Evolutionary conservation across 768 basidiomycete species (phyloP), one percentile per base, ranked within the genome.

Genomic region (Lentinula sp.): DNA sequence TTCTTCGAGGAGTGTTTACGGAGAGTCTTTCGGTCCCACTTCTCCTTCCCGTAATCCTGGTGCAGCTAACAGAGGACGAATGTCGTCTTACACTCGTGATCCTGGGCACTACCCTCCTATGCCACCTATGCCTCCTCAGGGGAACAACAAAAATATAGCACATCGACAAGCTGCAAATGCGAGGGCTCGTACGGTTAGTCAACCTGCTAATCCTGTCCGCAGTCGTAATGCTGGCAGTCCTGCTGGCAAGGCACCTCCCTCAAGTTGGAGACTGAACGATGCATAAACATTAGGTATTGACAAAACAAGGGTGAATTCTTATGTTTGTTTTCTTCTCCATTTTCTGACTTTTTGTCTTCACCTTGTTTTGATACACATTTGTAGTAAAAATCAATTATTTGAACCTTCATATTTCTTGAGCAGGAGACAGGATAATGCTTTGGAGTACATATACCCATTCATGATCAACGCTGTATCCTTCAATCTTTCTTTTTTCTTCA

Each of bases 1-100:
- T 62, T 78, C 80, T 20, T 81, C 87, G 46, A 79, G 80, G 65
- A 91, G 87, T 66, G 85, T 82, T 51, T 91, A 91, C 66, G 91
- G 89, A 12, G 88, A 88, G 62, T 70, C 80, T 7, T 84, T 86
- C 67, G 81, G 83, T 7, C 76, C 81, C 18, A 68, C 72, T 45
- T 60, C 64, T 57, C 41, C 56, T 43, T 18, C 53, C 39, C 53
- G 53, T 18, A 39, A 13, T 37, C 42, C 56, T 5, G 39, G 39
- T 41, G 36, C 8, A 33, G 20, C 55, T 41, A 56, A 33, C 43
- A 0, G 69, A 64, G 65, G 60, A 62, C 57, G 56, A 42, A n/a
- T 52, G 41, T 53, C 62, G 16, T 64, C 65, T 45, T 65, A 64
- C 51, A 63, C 67, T 35, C 63, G 76, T 45, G 75, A 78, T 42